Conservation (phyloP, 1,139 yeast genomes). For the Candida sp. region DNA sequence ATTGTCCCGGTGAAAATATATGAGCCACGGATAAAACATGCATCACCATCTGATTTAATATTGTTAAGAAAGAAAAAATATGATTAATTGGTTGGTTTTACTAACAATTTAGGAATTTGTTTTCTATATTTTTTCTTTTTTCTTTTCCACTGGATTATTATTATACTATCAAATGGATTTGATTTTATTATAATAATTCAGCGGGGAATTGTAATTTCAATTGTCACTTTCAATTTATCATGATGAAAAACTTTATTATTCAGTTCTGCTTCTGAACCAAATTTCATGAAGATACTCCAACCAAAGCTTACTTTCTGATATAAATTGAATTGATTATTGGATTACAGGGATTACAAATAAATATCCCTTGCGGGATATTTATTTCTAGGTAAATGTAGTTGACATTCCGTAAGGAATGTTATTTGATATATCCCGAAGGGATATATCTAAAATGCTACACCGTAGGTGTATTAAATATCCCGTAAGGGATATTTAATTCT, state of each 20-base stretch:
- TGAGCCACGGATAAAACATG: conserved; percentile 70
- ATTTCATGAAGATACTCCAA: conserved; percentile 61
- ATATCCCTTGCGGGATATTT: too few relatives aligned
- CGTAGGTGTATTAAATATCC: too few relatives aligned
- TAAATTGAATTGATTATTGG: conserved; percentile 4
- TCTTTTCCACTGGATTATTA: conserved; percentile 2
- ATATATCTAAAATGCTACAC: too few relatives aligned
- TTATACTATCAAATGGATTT: neutral
- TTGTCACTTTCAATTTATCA: conserved; percentile 13
- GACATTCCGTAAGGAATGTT: too few relatives aligned
- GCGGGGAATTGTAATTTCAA: neutral
- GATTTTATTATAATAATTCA: conserved; percentile 1
- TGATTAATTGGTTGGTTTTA: conserved; percentile 3
- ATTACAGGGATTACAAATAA: too few relatives aligned
- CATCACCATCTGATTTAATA: conserved; percentile 80
- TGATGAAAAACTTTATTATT: conserved; percentile 60
- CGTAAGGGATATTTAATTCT: too few relatives aligned
- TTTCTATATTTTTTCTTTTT: conserved; percentile 3
- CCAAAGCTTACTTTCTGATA: conserved; percentile 32
- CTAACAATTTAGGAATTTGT: conserved; percentile 7
- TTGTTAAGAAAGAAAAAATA: neutral
- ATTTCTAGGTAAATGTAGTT: too few relatives aligned
- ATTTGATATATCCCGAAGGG: too few relatives aligned
- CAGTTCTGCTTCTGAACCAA: conserved; percentile 94
- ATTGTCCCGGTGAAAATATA: conserved; percentile 52